Conservation (phyloP, 2,329 filamentous ascomycete species). For the Trichoderma koningii region DNA sequence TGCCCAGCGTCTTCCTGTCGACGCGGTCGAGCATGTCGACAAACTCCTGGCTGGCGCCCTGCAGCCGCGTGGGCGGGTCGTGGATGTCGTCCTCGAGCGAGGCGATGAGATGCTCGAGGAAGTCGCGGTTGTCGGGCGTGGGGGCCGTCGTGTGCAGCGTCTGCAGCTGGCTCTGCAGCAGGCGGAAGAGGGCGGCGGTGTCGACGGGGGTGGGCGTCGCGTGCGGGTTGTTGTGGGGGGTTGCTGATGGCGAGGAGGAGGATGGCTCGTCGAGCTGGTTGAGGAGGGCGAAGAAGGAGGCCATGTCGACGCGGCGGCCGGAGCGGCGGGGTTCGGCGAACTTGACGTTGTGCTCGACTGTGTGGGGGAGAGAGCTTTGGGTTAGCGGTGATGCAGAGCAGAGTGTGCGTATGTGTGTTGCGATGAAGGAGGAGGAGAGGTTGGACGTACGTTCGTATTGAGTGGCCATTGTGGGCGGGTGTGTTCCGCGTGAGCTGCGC, state of each 20-base stretch:
- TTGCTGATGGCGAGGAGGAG: slow-evolving; percentile 35
- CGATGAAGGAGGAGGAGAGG: background rate
- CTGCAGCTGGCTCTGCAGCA: slow-evolving; percentile 61
- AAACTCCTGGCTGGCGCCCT: slow-evolving; percentile 60
- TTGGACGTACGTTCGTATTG: slow-evolving; percentile 56
- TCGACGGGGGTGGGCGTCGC: slow-evolving; percentile 63
- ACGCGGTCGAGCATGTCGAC: slow-evolving; percentile 63
- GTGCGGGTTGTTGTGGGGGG: slow-evolving; percentile 55
- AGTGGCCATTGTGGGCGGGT: slow-evolving; percentile 50
- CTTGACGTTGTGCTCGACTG: slow-evolving; percentile 67
- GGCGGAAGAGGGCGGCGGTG: slow-evolving; percentile 56
- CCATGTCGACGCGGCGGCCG: slow-evolving; percentile 63
- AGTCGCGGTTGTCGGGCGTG: slow-evolving; percentile 49
- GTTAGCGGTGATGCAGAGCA: background rate
- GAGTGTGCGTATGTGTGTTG: background rate
- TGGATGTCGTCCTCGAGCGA: slow-evolving; percentile 54
- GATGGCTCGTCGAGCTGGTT: slow-evolving; percentile 51
- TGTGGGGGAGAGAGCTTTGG: background rate
- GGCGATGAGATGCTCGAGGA: slow-evolving; percentile 54
- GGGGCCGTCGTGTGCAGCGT: slow-evolving; percentile 54
- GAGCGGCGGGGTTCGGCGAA: slow-evolving; percentile 43
- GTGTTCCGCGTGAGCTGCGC: background rate
- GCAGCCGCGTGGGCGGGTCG: slow-evolving; percentile 53
- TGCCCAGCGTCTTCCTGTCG: slow-evolving; percentile 50
- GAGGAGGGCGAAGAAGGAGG: slow-evolving; percentile 61